Percentiles rank a stretch among this genome's conserved stretches.
These are phyloP conservation scores for Solanum aculeatissimum DNA, from an alignment of 305 asterid species.

Conservation along the genomic window DNA sequence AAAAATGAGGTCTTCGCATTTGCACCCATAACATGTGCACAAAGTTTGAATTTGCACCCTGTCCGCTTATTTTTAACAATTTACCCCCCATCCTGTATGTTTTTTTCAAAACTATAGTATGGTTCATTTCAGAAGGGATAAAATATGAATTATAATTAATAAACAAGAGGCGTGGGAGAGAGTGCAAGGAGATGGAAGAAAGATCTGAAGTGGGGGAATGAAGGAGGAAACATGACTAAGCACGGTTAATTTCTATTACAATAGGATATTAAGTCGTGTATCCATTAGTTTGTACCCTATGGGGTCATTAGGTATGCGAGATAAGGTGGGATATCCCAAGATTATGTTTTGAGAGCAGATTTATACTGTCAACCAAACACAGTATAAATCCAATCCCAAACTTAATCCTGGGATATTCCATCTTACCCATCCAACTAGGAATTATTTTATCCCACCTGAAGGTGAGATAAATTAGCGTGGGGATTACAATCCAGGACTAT, in stretches of 20 bases:
- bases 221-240: not conserved
- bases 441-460: not conserved
- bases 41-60: not conserved
- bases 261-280: not conserved
- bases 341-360: not conserved
- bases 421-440: not conserved
- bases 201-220: not conserved
- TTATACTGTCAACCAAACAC: not conserved
- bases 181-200: not conserved
- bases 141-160: not conserved
- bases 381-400: not conserved
- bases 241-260: not conserved
- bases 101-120: not conserved
- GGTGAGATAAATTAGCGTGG: not conserved
- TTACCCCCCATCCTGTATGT: not conserved
- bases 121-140: not conserved
- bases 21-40: not conserved
- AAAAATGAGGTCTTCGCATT: not conserved
- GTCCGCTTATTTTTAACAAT: not conserved
- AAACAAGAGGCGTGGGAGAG: not conserved
- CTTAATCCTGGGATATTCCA: not conserved
- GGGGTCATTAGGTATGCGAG: not conserved
- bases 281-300: not conserved
- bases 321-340: not conserved
- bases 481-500: not conserved